A percentile compares a stretch with the other conserved stretches of the same genome.
Conservation (phyloP, 768 basidiomycete species). For the Rhodosporidiobolus odoratus region DNA sequence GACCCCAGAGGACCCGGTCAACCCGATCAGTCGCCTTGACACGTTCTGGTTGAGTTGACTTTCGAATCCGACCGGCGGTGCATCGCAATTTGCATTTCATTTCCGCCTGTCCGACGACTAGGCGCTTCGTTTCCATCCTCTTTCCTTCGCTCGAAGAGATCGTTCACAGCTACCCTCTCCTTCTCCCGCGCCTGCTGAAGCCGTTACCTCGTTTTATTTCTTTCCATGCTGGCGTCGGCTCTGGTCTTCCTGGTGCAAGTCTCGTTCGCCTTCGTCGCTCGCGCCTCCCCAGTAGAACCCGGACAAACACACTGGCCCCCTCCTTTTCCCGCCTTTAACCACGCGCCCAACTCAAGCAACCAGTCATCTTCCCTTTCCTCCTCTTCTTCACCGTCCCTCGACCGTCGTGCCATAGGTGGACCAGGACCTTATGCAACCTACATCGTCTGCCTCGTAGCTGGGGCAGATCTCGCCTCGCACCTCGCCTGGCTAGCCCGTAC, state of each 20-base stretch:
- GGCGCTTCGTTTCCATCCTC: too few species aligned
- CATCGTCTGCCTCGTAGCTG: conserved; percentile 10
- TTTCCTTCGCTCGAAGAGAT: too few species aligned
- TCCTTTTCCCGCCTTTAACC: neutral
- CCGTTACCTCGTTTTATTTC: too few species aligned
- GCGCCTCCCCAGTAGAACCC: conserved; percentile 15
- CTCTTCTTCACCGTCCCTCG: conserved; percentile 9
- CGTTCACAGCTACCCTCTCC: too few species aligned
- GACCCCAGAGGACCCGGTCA: too few species aligned
- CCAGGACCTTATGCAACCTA: conserved; percentile 18
- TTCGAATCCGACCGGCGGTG: too few species aligned
- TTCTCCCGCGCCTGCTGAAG: too few species aligned
- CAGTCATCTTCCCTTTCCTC: conserved; percentile 1
- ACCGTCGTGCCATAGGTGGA: conserved; percentile 19
- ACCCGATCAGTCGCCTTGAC: too few species aligned
- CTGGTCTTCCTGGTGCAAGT: conserved; percentile 20
- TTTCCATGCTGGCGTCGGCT: conserved; percentile 20
- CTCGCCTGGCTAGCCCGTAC: conserved; percentile 15
- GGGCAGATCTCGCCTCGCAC: conserved; percentile 13
- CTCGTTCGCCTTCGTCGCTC: conserved; percentile 19
- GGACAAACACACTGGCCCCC: conserved; percentile 15
- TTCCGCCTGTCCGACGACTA: too few species aligned
- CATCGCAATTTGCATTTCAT: too few species aligned
- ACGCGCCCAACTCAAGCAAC: neutral
- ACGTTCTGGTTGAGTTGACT: too few species aligned